These are phyloP conservation scores for Emericellopsis terricola DNA, from an alignment of 495 filamentous ascomycete species.

Conservation along the genomic window DNA sequence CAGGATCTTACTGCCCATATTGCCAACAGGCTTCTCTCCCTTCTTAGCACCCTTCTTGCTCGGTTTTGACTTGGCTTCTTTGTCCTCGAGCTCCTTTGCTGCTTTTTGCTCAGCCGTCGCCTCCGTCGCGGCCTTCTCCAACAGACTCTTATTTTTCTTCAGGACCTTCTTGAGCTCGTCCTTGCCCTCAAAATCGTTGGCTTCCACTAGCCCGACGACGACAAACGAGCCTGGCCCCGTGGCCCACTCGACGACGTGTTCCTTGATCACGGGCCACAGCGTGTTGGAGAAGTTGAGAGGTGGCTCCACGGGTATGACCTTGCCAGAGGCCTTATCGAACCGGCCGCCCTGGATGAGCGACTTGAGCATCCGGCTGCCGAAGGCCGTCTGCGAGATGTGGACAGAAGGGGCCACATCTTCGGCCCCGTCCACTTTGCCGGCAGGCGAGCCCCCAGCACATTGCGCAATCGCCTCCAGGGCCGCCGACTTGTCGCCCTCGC, in stretches of 20 bases:
- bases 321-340: constrained; percentile 53
- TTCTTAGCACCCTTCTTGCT: constrained; percentile 24
- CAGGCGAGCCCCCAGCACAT: constrained; percentile 45
- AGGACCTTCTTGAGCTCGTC: constrained; percentile 45
- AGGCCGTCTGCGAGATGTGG: constrained; percentile 40
- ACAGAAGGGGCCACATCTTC: constrained; percentile 14
- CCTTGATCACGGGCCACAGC: constrained; percentile 59
- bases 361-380: constrained; percentile 76
- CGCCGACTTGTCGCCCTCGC: constrained; percentile 48
- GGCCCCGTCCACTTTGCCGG: constrained; percentile 17
- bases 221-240: constrained; percentile 68
- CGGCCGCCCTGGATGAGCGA: constrained; percentile 70
- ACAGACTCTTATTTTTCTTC: constrained; percentile 34
- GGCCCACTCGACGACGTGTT: constrained; percentile 69
- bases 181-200: constrained; percentile 52
- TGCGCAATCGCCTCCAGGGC: constrained; percentile 56
- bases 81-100: constrained; percentile 12
- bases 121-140: constrained; percentile 29
- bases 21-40: constrained; percentile 23
- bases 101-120: constrained; percentile 20
- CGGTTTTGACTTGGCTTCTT: constrained; percentile 12
- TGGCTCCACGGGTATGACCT: constrained; percentile 50
- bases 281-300: constrained; percentile 61
- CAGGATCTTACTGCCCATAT: constrained; percentile 35
- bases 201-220: constrained; percentile 61